Percentiles rank a stretch among this genome's conserved stretches.
These are phyloP conservation scores for Eimeria maxima DNA, from an alignment of 169 alveolate species.

Conservation along the genomic window DNA sequence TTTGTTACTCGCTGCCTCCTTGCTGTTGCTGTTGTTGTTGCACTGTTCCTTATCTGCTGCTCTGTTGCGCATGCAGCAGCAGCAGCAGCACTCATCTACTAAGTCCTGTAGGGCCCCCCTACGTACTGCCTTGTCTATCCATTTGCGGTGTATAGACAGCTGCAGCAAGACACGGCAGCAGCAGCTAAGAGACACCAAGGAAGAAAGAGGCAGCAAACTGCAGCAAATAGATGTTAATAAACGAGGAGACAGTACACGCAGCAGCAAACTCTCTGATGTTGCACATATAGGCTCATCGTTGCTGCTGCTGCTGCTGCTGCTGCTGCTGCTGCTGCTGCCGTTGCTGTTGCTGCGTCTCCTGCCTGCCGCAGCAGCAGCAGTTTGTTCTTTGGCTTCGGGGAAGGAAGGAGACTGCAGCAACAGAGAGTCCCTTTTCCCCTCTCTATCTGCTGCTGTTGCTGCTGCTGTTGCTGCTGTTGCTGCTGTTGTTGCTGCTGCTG, in stretches of 20 bases:
- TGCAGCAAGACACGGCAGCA: slow-evolving; percentile 42
- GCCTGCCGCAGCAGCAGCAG: background rate
- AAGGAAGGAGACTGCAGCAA: background rate
- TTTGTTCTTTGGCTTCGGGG: background rate
- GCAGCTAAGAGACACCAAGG: slow-evolving; percentile 13
- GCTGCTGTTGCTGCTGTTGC: too few relatives aligned
- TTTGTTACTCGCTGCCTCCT: background rate
- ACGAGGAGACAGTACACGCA: background rate
- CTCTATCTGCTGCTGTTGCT: too few relatives aligned
- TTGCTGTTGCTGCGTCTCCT: background rate
- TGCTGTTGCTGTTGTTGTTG: background rate
- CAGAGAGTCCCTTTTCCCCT: too few relatives aligned
- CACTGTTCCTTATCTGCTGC: background rate
- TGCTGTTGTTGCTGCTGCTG: too few relatives aligned
- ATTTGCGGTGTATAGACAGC: slow-evolving; percentile 12
- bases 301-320: slow-evolving; percentile 12
- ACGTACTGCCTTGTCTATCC: slow-evolving; percentile 36
- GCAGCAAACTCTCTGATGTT: background rate
- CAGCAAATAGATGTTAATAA: background rate
- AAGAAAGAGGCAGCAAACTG: background rate
- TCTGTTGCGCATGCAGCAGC: slow-evolving; percentile 11
- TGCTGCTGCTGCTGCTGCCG: background rate
- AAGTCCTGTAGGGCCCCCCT: slow-evolving; percentile 29
- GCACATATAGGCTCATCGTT: background rate
- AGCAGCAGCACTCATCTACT: slow-evolving; percentile 4